Base-by-base conservation (phyloP, 2,329 filamentous ascomycete genomes). In the Scedosporium apiospermum region DNA sequence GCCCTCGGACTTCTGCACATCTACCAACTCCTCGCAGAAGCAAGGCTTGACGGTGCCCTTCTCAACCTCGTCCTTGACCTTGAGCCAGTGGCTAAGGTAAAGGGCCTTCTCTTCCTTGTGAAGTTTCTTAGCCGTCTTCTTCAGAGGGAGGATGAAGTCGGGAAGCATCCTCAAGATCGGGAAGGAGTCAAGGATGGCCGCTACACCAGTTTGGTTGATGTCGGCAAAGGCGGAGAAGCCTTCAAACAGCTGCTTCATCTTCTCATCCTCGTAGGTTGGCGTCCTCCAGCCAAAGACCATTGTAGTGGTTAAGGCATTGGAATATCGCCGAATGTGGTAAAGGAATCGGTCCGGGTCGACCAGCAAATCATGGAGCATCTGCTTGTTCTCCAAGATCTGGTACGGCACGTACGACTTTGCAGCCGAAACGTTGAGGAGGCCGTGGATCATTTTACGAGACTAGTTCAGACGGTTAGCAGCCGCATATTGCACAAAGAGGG, bases 271-370 rank as follows among this genome's bases (percentile, higher is more conserved):
- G 66, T 78, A 74, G 1, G 69, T 75, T 0, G 72, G 68, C 1
- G 74, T 75, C 9, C 79, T 75, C 65, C 73, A 81, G 3, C 80
- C 80, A 62, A 79, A 83, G 1, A 80, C 73, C 74, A 83, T 82
- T 2, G 75, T 76, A 0, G 80, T 82, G 0, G 78, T 80, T 2
- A 83, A 68, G 1, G 80, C 76, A 57, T 77, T 78, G 2, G 78
- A 76, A 65, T 80, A 83, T 1, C 80, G 74, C 6, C 79, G 72
- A 18, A 82, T 74, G 63, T 80, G 75, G 14, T 77, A 65, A 6
- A 78, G 63, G 63, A 80, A 78, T 7, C 72, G 64, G 0, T 78
- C 66, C 0, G 81, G 80, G 2, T 71, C 55, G 2, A 66, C 65
- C 5, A 70, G 58, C 6, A 70, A 65, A 2, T 76, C 74, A 18